Base-by-base conservation (phyloP, 176 grass and related monocot species). In the Carex myosuroides region DNA sequence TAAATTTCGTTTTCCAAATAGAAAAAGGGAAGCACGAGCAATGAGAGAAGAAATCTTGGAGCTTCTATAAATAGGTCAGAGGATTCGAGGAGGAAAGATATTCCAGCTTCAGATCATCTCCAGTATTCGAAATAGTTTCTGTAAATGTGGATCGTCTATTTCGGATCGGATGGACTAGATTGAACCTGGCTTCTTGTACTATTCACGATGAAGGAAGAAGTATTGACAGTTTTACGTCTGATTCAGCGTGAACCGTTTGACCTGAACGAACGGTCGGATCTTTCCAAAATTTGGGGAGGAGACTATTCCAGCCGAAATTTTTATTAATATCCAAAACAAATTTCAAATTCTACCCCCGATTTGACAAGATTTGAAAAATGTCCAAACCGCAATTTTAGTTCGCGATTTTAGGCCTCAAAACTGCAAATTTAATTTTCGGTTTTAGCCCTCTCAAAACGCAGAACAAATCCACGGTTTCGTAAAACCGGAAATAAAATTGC, bases 1-100 rank as follows among this genome's bases (percentile, higher is more conserved):
- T 54, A 56, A 77, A 52, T 73, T 50, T 21, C 18, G 42, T 26
- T 73, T 50, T 73, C 70, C 13, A 6, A 30, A 52, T 50, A 50
- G 41, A 52, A 74, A 73, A 74, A 52, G 20, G 44, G 39, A 14
- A 22, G 17, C 68, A 11, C 70, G 70, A 74, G 44, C 71, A 54
- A 75, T 0, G 46, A 46, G 14, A 75, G 6, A 7, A 52, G 29
- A 46, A 57, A 17, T 50, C 6, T 78, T 33, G 13, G 71, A 54
- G 72, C 72, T 77, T 53, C 48, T 77, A 55, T 77, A 77, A 77
- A 77, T 50, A 50, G 70, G 70, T 24, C 41, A 24, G 18, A 41
- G 65, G 13, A 42, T 3, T 39, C 6, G 18, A 39, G 65, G 5
- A 42, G n/a, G 60, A 24, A 62, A 62, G 60, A 11, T 1, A 29